Conservation (phyloP, 805 yeast genomes). For the Blastobotrys robertii region DNA sequence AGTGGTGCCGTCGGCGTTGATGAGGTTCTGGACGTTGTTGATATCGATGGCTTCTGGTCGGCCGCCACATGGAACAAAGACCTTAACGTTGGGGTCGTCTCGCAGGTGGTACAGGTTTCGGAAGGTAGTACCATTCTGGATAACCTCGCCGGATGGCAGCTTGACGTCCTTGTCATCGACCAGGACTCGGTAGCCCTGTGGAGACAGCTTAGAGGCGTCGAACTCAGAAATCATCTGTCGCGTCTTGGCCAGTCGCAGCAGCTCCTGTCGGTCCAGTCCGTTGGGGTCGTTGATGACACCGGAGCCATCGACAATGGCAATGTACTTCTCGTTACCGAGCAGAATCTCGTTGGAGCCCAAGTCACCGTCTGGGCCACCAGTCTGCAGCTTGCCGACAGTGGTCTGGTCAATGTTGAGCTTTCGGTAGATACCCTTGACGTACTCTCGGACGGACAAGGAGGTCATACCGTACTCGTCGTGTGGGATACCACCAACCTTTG, state of each 20-base stretch:
- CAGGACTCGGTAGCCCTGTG: slow-evolving; percentile 69
- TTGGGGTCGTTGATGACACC: slow-evolving; percentile 90
- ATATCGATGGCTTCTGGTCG: slow-evolving; percentile 94
- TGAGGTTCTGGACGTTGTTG: slow-evolving; percentile 61
- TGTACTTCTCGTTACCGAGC: slow-evolving; percentile 75
- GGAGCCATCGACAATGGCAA: slow-evolving; percentile 88
- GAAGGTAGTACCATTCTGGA: slow-evolving; percentile 79
- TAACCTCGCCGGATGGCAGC: slow-evolving; percentile 66
- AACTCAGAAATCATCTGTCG: slow-evolving; percentile 67
- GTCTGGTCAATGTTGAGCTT: slow-evolving; percentile 54
- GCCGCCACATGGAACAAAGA: slow-evolving; percentile 98
- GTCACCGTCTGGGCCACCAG: slow-evolving; percentile 99
- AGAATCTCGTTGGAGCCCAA: slow-evolving; percentile 92
- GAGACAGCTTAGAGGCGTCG: slow-evolving; percentile 56
- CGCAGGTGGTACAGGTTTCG: slow-evolving; percentile 84
- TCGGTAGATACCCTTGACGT: slow-evolving; percentile 78
- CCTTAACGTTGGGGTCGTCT: slow-evolving; percentile 54
- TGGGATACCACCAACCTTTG: slow-evolving; percentile 91
- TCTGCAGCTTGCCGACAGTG: slow-evolving; percentile 71
- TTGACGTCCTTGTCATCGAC: slow-evolving; percentile 75
- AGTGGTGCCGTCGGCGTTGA: slow-evolving; percentile 71
- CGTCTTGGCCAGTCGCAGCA: slow-evolving; percentile 63
- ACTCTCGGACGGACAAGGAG: slow-evolving; percentile 84
- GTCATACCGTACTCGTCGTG: slow-evolving; percentile 99
- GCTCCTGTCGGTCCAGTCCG: slow-evolving; percentile 76